Percentiles rank a stretch among this genome's conserved stretches.
These are phyloP conservation scores for Amanita polypyramis DNA, from an alignment of 768 basidiomycete species.

Conservation along the genomic window DNA sequence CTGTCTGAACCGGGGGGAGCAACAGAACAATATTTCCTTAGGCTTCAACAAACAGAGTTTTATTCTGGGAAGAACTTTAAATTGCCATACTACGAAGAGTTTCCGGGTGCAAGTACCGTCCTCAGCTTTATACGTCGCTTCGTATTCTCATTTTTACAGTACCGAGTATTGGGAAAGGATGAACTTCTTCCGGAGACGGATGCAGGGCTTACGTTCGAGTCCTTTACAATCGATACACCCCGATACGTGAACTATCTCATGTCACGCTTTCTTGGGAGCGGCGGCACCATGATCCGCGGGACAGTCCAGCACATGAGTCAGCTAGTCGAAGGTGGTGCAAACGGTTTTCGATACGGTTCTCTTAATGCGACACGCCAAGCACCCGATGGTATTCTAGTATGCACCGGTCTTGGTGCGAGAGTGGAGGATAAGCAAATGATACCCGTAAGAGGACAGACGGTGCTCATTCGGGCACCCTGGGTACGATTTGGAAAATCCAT, in stretches of 20 bases:
- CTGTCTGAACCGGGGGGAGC: slow-evolving; percentile 47
- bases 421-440: slow-evolving; percentile 62
- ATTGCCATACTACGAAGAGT: slow-evolving; percentile 24
- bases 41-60: slow-evolving; percentile 51
- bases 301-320: slow-evolving; percentile 52
- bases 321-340: slow-evolving; percentile 34
- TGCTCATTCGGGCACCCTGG: slow-evolving; percentile 56
- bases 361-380: slow-evolving; percentile 12
- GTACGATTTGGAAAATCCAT: slow-evolving; percentile 39
- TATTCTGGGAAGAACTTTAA: slow-evolving; percentile 23
- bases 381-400: slow-evolving; percentile 49
- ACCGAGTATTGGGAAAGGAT: slow-evolving; percentile 23
- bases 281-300: slow-evolving; percentile 40
- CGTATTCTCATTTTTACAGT: slow-evolving; percentile 16
- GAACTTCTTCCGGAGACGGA: slow-evolving; percentile 31
- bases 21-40: slow-evolving; percentile 54
- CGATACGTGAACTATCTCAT: slow-evolving; percentile 56
- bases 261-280: slow-evolving; percentile 39
- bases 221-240: slow-evolving; percentile 53
- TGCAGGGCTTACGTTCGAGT: slow-evolving; percentile 44
- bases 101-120: slow-evolving; percentile 31
- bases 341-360: slow-evolving; percentile 11
- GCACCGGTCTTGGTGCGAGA: slow-evolving; percentile 60
- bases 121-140: neutral
- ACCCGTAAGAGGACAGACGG: slow-evolving; percentile 73